phyloP scores from a whole-genome alignment of 768 basidiomycete genomes.

The Phaffia australis region DNA sequence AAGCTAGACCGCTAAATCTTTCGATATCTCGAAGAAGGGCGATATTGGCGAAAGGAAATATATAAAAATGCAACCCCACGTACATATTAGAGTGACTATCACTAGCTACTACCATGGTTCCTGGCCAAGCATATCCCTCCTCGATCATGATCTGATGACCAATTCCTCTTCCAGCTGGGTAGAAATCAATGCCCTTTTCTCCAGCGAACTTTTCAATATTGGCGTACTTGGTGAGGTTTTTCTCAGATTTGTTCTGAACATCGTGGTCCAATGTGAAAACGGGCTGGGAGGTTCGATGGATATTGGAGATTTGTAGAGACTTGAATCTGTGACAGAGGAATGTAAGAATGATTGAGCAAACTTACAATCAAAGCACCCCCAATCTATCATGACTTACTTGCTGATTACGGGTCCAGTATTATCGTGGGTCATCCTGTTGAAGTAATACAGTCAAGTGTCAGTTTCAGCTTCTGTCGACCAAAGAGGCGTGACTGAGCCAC shows the following conservation, averaged over 20 bases:
- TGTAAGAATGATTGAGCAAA: not conserved
- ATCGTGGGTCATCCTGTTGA: slow-evolving; percentile 47
- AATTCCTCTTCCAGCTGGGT: slow-evolving; percentile 92
- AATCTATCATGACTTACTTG: slow-evolving; percentile 54
- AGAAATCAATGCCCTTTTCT: slow-evolving; percentile 77
- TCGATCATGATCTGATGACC: slow-evolving; percentile 96
- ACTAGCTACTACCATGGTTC: slow-evolving; percentile 88
- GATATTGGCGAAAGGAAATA: not conserved
- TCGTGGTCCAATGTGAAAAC: slow-evolving; percentile 98
- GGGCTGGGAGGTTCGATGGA: slow-evolving; percentile 68
- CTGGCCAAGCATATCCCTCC: slow-evolving; percentile 95
- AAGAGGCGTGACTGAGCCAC: slow-evolving; percentile 29
- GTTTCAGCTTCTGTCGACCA: not conserved
- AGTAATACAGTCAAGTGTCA: not conserved
- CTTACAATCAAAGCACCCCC: not conserved
- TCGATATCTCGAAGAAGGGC: not conserved
- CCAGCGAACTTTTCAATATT: slow-evolving; percentile 84
- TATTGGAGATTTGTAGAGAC: slow-evolving; percentile 77
- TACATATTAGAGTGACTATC: slow-evolving; percentile 97
- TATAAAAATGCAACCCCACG: not conserved
- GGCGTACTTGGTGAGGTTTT: slow-evolving; percentile 85
- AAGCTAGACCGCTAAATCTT: not conserved
- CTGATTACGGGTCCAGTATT: slow-evolving; percentile 97
- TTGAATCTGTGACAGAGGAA: slow-evolving; percentile 56
- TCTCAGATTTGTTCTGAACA: slow-evolving; percentile 83